These are phyloP conservation scores for Bondarzewia mesenterica DNA, from an alignment of 1,284 basidiomycete species.

Conservation along the genomic window DNA sequence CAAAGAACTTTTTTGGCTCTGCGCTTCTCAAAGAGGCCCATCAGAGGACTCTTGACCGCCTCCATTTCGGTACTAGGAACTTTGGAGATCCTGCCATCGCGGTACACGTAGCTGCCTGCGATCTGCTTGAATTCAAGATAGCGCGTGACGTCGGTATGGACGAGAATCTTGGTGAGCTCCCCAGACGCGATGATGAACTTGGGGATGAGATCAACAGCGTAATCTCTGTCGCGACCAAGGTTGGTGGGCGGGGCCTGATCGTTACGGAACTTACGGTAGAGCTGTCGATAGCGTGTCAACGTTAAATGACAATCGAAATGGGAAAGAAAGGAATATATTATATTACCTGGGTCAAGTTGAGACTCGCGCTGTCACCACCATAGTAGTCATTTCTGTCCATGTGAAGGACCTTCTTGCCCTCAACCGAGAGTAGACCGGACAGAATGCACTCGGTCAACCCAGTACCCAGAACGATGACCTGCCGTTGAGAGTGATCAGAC, in stretches of 20 bases:
- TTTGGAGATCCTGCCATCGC: conserved; percentile 96
- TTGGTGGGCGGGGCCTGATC: conserved; percentile 64
- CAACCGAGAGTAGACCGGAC: conserved; percentile 92
- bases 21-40: conserved; percentile 98
- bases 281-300: conserved; percentile 35
- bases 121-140: conserved; percentile 99
- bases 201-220: conserved; percentile 90
- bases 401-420: conserved; percentile 99
- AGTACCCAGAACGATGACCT: conserved; percentile 94
- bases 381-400: conserved; percentile 99
- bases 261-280: conserved; percentile 93
- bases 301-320: conserved; percentile 11
- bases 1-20: conserved; percentile 98
- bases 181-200: conserved; percentile 99
- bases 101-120: conserved; percentile 95
- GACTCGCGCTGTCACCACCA: conserved; percentile 93
- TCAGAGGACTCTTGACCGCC: conserved; percentile 89
- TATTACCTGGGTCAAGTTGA: conserved; percentile 98
- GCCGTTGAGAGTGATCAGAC: conserved; percentile 12
- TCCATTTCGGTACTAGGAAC: conserved; percentile 98
- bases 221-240: conserved; percentile 91
- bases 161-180: conserved; percentile 96
- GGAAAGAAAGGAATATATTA: conserved; percentile 11
- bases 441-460: conserved; percentile 98
- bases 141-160: conserved; percentile 97